Evolutionary conservation across 2,329 filamentous ascomycete species (phyloP).

Genomic region (Colletotrichum orbiculare): DNA sequence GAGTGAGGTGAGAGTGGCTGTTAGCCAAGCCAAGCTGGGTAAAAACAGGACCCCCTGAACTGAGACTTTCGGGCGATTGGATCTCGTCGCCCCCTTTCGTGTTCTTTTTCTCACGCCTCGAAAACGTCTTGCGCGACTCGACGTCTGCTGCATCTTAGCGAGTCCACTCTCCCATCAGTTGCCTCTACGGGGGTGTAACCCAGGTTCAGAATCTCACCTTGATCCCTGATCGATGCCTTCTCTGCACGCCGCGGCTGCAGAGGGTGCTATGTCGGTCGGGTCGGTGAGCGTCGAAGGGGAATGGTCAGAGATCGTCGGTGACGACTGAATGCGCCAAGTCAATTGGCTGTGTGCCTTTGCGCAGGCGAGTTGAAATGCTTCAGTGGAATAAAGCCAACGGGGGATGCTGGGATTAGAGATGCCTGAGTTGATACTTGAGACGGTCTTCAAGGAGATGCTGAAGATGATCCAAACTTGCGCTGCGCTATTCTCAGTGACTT

Average conservation of each 20-base stretch:
- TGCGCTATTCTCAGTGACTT: constrained; percentile 10
- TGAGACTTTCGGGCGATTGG: constrained; percentile 31
- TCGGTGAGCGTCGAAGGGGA: constrained; percentile 19
- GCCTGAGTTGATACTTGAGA: constrained; percentile 1
- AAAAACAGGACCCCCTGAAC: constrained; percentile 29
- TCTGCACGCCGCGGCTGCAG: neutral
- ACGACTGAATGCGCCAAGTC: constrained; percentile 15
- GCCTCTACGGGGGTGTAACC: constrained; percentile 2
- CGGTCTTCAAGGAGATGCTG: constrained; percentile 21
- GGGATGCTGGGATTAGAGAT: neutral
- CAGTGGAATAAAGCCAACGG: neutral
- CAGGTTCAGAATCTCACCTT: constrained; percentile 15
- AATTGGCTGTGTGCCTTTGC: neutral
- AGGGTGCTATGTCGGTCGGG: constrained; percentile 1
- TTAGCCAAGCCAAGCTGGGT: constrained; percentile 26
- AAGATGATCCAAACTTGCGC: constrained; percentile 1
- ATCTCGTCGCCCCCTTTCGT: constrained; percentile 25
- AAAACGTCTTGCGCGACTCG: constrained; percentile 12
- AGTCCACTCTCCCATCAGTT: constrained; percentile 9
- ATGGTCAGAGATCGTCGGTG: constrained; percentile 29
- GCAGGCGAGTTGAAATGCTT: constrained; percentile 2
- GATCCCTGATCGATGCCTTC: neutral
- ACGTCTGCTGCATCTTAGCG: constrained; percentile 18
- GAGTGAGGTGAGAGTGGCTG: constrained; percentile 22
- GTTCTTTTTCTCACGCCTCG: constrained; percentile 16